These are phyloP conservation scores for Sabuloglossum arenarium DNA, from an alignment of 495 filamentous ascomycete genomes.

Conservation along the genomic window DNA sequence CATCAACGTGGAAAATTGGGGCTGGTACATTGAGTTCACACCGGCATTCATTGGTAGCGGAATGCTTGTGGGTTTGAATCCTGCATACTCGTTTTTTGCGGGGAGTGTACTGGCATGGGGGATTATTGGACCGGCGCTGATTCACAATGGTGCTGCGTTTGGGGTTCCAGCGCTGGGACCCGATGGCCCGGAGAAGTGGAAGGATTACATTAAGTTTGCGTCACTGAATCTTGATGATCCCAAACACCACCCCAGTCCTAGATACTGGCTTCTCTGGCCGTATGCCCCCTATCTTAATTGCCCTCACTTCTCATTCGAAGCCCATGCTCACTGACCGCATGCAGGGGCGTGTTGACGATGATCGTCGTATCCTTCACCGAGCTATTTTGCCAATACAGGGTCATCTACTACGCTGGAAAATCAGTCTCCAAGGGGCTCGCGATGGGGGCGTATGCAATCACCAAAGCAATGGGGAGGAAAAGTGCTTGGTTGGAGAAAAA, in stretches of 20 bases:
- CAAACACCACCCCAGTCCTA: slow-evolving; percentile 28
- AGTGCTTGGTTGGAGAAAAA: slow-evolving; percentile 25
- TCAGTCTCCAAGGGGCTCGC: slow-evolving; percentile 27
- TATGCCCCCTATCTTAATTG: slow-evolving; percentile 1
- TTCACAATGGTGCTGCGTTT: slow-evolving; percentile 32
- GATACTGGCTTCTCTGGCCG: slow-evolving; percentile 50
- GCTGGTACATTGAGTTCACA: slow-evolving; percentile 42
- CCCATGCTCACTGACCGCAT: background rate
- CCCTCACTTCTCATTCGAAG: background rate
- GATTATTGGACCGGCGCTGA: slow-evolving; percentile 39
- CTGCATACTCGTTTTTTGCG: slow-evolving; percentile 38
- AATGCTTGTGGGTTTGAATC: slow-evolving; percentile 44
- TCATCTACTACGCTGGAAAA: slow-evolving; percentile 30
- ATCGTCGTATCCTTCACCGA: slow-evolving; percentile 39
- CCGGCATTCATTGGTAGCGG: slow-evolving; percentile 47
- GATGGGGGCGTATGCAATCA: slow-evolving; percentile 19
- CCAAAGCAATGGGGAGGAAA: slow-evolving; percentile 22
- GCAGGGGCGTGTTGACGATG: slow-evolving; percentile 36
- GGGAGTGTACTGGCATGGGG: slow-evolving; percentile 42
- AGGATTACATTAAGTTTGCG: slow-evolving; percentile 25
- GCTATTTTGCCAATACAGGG: slow-evolving; percentile 37
- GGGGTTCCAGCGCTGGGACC: slow-evolving; percentile 13
- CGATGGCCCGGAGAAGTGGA: slow-evolving; percentile 27
- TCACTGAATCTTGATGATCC: slow-evolving; percentile 26
- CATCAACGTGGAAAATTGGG: slow-evolving; percentile 41